Conservation (phyloP, 441 rosid genomes). For the Breynia disticha region DNA sequence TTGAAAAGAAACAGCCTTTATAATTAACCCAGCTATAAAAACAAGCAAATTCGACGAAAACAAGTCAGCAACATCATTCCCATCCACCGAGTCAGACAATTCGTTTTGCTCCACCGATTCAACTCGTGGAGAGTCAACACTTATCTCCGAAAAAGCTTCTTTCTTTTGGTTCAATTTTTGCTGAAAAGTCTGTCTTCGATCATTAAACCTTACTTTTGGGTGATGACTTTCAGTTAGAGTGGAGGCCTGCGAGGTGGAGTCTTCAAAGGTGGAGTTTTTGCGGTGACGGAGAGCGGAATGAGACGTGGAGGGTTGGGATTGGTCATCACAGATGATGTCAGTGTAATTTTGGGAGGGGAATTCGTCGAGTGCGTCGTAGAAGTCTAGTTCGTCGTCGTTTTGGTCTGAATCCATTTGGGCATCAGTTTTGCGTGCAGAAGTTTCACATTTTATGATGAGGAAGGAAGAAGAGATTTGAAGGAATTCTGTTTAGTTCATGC, state of each 20-base stretch:
- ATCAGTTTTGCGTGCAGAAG: too few species aligned
- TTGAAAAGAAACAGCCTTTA: slow-evolving; percentile 60
- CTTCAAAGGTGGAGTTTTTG: slow-evolving; percentile 6
- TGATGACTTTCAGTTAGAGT: slow-evolving; percentile 5
- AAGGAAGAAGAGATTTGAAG: too few species aligned
- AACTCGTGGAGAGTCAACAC: not conserved
- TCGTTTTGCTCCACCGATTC: slow-evolving; percentile 15
- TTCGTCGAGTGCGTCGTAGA: slow-evolving; percentile 47
- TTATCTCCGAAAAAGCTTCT: slow-evolving; percentile 15
- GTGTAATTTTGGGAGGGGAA: slow-evolving; percentile 41
- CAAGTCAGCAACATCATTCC: slow-evolving; percentile 24
- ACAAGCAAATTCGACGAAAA: slow-evolving; percentile 27
- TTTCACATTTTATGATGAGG: too few species aligned
- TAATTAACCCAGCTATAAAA: slow-evolving; percentile 37
- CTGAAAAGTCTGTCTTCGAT: slow-evolving; percentile 11
- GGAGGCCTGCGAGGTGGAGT: slow-evolving; percentile 9
- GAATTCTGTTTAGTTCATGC: too few species aligned
- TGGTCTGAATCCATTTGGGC: slow-evolving; percentile 12
- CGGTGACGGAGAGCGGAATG: slow-evolving; percentile 32
- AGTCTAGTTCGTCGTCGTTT: slow-evolving; percentile 17
- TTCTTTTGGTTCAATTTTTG: slow-evolving; percentile 26
- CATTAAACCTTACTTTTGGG: slow-evolving; percentile 11
- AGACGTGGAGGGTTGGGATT: slow-evolving; percentile 25
- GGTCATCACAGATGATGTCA: slow-evolving; percentile 16
- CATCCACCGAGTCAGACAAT: slow-evolving; percentile 13